Percentiles rank a stretch among this genome's conserved stretches.
phyloP scores from a whole-genome alignment of 169 alveolate species.

The Perkinsus marinus region DNA sequence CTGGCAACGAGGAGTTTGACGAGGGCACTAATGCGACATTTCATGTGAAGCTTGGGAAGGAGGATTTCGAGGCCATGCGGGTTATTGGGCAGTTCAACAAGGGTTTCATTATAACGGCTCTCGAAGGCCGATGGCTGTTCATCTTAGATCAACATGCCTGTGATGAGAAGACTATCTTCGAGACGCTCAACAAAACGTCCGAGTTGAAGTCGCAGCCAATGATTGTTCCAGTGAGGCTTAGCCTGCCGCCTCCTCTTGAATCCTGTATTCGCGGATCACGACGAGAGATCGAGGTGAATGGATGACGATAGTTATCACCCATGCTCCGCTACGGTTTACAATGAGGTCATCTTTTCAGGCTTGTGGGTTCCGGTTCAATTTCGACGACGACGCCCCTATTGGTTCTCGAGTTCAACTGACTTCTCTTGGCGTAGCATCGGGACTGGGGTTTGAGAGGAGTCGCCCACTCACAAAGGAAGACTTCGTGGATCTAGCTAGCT shows the following conservation, averaged over 20 bases:
- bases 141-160: constrained; percentile 81
- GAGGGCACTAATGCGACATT: neutral
- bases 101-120: constrained; percentile 65
- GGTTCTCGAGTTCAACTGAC: neutral
- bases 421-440: neutral
- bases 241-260: neutral
- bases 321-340: too few relatives aligned
- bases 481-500: constrained; percentile 7
- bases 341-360: constrained; percentile 26
- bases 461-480: constrained; percentile 16
- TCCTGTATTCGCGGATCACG: neutral
- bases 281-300: neutral
- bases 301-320: neutral
- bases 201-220: constrained; percentile 54
- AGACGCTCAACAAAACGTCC: constrained; percentile 59
- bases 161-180: constrained; percentile 54
- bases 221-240: neutral
- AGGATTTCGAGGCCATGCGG: constrained; percentile 37
- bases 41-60: constrained; percentile 34
- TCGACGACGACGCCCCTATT: neutral
- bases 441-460: neutral
- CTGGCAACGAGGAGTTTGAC: neutral
- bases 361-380: constrained; percentile 48
- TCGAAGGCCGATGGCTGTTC: constrained; percentile 29
- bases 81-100: constrained; percentile 50